These are phyloP conservation scores for Isoetes taiwanensis DNA, from an alignment of 75 land plant genomes.

Conservation along the genomic window DNA sequence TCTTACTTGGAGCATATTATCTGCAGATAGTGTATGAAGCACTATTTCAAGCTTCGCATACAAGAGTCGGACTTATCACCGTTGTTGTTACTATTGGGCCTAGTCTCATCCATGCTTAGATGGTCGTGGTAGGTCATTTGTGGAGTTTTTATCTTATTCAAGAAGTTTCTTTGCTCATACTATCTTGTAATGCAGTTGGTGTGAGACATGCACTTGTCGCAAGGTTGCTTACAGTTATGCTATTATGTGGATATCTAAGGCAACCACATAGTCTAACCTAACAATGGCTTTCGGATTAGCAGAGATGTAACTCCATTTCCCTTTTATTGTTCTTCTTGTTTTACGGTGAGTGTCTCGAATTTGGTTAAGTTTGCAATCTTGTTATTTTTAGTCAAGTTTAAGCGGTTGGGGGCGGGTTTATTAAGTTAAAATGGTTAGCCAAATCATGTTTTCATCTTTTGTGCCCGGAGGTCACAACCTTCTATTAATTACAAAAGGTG, in stretches of 20 bases:
- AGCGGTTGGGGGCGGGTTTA: background rate
- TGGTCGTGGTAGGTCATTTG: constrained; percentile 18
- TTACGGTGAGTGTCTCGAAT: constrained; percentile 43
- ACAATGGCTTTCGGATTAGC: constrained; percentile 34
- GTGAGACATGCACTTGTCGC: constrained; percentile 89
- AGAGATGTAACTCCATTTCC: constrained; percentile 59
- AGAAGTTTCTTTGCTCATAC: background rate
- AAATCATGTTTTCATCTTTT: background rate
- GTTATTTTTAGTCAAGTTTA: background rate
- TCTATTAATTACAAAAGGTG: constrained; percentile 66
- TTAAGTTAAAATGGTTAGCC: background rate
- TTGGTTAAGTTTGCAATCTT: background rate
- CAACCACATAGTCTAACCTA: background rate
- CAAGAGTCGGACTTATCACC: constrained; percentile 56
- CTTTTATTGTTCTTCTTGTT: constrained; percentile 83
- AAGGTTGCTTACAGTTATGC: constrained; percentile 34
- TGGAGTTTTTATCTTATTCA: background rate
- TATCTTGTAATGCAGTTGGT: constrained; percentile 50
- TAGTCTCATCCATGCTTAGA: constrained; percentile 82
- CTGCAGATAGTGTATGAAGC: constrained; percentile 77
- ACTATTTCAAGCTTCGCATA: constrained; percentile 49
- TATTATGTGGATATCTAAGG: background rate
- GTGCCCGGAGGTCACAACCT: constrained; percentile 97
- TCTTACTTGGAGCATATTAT: background rate
- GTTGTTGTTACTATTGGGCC: constrained; percentile 99